These are phyloP conservation scores for Quercus glauca DNA, from an alignment of 306 rosid species.

Conservation along the genomic window DNA sequence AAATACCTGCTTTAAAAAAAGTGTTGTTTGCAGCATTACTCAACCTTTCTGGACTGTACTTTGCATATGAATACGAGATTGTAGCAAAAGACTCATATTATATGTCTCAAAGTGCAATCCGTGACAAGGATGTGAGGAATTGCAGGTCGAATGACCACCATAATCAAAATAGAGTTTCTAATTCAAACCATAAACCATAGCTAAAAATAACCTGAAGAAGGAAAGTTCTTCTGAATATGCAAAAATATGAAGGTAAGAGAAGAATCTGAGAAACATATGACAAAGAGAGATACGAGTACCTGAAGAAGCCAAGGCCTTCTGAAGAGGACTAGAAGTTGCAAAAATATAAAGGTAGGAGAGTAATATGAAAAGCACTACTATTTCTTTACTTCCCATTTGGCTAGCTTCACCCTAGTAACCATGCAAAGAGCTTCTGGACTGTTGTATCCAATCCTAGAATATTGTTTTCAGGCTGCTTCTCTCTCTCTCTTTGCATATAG, in stretches of 20 bases:
- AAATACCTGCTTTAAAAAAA: too few species aligned
- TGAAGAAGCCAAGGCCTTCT: conserved; percentile 39
- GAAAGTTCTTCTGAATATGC: neutral
- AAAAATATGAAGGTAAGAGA: neutral
- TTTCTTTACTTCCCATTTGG: conserved; percentile 40
- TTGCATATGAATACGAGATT: too few species aligned
- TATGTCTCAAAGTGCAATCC: neutral
- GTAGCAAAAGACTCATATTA: neutral
- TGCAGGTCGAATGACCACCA: neutral
- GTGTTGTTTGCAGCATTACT: too few species aligned
- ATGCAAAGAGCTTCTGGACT: neutral
- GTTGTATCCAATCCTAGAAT: neutral
- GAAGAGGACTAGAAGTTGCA: conserved; percentile 36
- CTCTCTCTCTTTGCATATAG: too few species aligned
- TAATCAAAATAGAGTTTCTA: neutral
- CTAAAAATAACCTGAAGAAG: too few species aligned
- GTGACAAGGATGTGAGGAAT: neutral
- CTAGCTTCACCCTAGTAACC: conserved; percentile 7
- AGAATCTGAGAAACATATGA: neutral
- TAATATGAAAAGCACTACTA: conserved; percentile 33
- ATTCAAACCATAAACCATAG: neutral
- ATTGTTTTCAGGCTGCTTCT: too few species aligned
- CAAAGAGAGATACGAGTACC: conserved; percentile 35
- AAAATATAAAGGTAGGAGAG: conserved; percentile 19
- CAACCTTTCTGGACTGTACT: too few species aligned